Conservation (phyloP, 2,329 filamentous ascomycete genomes). For the Colletotrichum sp. region DNA sequence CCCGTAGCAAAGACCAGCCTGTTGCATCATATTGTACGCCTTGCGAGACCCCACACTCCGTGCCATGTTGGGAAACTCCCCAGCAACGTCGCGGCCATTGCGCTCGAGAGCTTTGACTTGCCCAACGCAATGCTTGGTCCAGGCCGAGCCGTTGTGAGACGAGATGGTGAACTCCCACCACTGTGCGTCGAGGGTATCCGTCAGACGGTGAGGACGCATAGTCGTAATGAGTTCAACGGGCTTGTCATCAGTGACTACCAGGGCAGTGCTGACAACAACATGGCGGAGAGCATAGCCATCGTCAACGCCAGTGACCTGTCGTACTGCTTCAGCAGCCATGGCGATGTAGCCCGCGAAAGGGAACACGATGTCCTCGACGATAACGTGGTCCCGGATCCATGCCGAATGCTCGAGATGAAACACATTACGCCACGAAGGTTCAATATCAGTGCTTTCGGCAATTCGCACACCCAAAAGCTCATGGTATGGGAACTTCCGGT, state of each 20-base stretch:
- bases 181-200: constrained; percentile 27
- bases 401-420: constrained; percentile 28
- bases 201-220: constrained; percentile 29
- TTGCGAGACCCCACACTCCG: constrained; percentile 23
- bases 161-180: constrained; percentile 37
- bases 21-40: constrained; percentile 29
- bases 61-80: not conserved
- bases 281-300: constrained; percentile 31
- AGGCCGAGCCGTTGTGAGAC: constrained; percentile 28
- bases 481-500: not conserved
- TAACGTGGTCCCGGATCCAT: constrained; percentile 49
- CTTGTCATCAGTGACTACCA: constrained; percentile 32
- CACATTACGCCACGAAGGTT: constrained; percentile 26
- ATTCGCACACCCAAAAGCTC: constrained; percentile 23
- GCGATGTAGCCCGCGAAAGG: constrained; percentile 41
- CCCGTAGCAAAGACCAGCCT: constrained; percentile 33
- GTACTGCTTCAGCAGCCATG: constrained; percentile 30
- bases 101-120: constrained; percentile 18
- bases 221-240: constrained; percentile 35
- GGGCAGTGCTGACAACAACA: constrained; percentile 30
- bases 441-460: constrained; percentile 15
- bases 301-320: constrained; percentile 19
- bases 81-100: rapidly evolving
- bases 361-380: constrained; percentile 47
- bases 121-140: constrained; percentile 33